A percentile compares a stretch with the other conserved stretches of the same genome.
Evolutionary conservation across 352 stramenopile species (phyloP).

Genomic region (Globisporangium camurandrum): DNA sequence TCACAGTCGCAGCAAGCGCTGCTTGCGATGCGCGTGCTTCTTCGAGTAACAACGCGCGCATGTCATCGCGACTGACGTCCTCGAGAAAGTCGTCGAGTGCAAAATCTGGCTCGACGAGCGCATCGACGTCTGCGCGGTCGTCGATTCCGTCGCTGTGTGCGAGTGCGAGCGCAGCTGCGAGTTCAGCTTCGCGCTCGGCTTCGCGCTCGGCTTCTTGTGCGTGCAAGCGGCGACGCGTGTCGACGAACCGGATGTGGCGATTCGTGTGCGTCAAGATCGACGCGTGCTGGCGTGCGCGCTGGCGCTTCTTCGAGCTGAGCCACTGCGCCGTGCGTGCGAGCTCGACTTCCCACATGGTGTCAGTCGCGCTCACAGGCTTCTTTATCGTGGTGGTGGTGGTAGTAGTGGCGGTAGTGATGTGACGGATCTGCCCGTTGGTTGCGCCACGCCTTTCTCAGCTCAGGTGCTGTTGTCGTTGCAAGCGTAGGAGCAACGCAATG

Average conservation of each 20-base stretch:
- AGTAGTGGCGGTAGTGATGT: background rate
- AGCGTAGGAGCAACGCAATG: no score
- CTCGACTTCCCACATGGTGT: slow-evolving; percentile 33
- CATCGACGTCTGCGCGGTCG: slow-evolving; percentile 17
- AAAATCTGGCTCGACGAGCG: slow-evolving; percentile 9
- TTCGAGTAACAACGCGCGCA: slow-evolving; percentile 37
- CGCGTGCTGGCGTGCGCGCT: slow-evolving; percentile 10
- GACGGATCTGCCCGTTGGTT: no score
- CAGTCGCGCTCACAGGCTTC: background rate
- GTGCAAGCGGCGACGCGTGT: slow-evolving; percentile 25
- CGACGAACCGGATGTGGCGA: slow-evolving; percentile 29
- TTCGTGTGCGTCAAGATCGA: slow-evolving; percentile 25
- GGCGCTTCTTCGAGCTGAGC: slow-evolving; percentile 12
- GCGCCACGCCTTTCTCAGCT: no score
- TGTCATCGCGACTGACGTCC: slow-evolving; percentile 42
- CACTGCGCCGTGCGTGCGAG: slow-evolving; percentile 31
- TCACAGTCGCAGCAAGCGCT: background rate
- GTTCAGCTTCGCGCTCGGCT: slow-evolving; percentile 19
- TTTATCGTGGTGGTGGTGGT: background rate
- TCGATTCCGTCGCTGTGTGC: slow-evolving; percentile 7
- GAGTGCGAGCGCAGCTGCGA: slow-evolving; percentile 26
- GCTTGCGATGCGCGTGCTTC: slow-evolving; percentile 13
- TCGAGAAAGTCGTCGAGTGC: slow-evolving; percentile 51
- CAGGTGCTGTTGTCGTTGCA: no score
- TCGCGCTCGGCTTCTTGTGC: slow-evolving; percentile 15